Base-by-base conservation (phyloP, 2,329 filamentous ascomycete genomes). In the Nemania bipapillata region DNA sequence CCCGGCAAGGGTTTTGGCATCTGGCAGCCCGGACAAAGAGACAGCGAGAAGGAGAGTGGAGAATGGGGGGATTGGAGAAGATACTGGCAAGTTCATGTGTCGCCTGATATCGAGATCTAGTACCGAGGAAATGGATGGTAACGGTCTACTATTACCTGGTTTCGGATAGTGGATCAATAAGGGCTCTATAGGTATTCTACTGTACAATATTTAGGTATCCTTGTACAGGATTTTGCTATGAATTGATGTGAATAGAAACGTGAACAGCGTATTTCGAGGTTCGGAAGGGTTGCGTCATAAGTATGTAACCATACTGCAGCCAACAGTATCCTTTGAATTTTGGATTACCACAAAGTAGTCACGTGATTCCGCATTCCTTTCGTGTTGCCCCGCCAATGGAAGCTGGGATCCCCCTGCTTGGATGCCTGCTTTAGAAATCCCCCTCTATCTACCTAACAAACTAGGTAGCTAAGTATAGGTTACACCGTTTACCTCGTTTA, bases 301-400 rank as follows among this genome's bases (percentile, higher is more conserved):
- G 2, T n/a, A 1, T 45, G 4, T 32, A 32, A 9, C n/a, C n/a
- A 32, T 32, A 9, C 30, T 32, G n/a, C n/a, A 40, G 15, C 40
- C 40, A 45, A 45, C 20, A 30, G 26, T 8, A n/a, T 24, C 4
- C 6, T 20, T 32, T 53, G 4, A 30, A 15, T 17, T 28, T n/a
- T n/a, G n/a, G n/a, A n/a, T n/a, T n/a, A n/a, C 15, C 12, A 54
- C 11, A 54, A 32, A 15, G 2, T 9, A 54, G 56, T 79, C 85
- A 87, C 84, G 83, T 87, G 85, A 80, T 68, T 69, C 77, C 84
- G 84, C 77, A 81, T 77, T 74, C 71, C 53, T 80, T 80, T 84
- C 83, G 83, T 81, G 86, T 87, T 87, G 85, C 84, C 85, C 83
- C 81, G 85, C 82, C 85, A 87, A 83, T 80, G 52, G 66, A 71